Evolutionary conservation across 768 basidiomycete species (phyloP), one percentile per base, ranked within the genome.

Genomic region (Multifurca ochricompacta): DNA sequence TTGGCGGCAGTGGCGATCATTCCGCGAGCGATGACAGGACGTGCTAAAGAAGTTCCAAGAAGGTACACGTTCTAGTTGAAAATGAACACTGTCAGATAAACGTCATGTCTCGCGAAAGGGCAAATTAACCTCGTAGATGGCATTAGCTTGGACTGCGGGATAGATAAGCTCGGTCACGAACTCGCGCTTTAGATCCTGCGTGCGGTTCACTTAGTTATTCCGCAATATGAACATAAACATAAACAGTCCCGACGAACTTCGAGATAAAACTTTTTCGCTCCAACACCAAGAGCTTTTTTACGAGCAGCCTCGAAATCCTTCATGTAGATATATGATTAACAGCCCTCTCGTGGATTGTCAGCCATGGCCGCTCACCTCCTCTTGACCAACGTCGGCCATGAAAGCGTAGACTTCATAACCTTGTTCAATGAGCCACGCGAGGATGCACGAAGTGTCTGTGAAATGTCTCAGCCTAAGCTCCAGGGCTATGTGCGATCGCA

Each of bases 361-460:
- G 35, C n/a, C 3, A 34, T 9, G 14, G 44, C n/a, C n/a, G n/a
- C 71, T 28, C 48, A 83, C 89, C 76, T 92, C 90, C 70, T 92
- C 90, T 64, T 92, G 90, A 11, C 90, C 91, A 52, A 95, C 87
- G 72, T 94, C 90, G 11, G 91, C 91, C 89, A 95, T 93, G 80
- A 94, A 98, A 21, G 93, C 91, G 63, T 87, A 82, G 60, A 97
- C 95, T 67, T 98, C 90, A 72, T 98, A 99, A 54, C 91, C 93
- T 69, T 97, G 78, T 69, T 99, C 96, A 70, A 98, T 92, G 71
- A 99, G 77, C 95, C 95, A 99, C 48, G 91, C 91, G 64, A 98
- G 85, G 74, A 99, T 99, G 73, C 95, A 98, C 34, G 95, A 97
- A 19, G 96, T 99, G 72, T 99, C 96, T 94, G 64, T 9, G n/a